phyloP scores from a whole-genome alignment of 2,329 filamentous ascomycete genomes.

The Alternaria arbusti region DNA sequence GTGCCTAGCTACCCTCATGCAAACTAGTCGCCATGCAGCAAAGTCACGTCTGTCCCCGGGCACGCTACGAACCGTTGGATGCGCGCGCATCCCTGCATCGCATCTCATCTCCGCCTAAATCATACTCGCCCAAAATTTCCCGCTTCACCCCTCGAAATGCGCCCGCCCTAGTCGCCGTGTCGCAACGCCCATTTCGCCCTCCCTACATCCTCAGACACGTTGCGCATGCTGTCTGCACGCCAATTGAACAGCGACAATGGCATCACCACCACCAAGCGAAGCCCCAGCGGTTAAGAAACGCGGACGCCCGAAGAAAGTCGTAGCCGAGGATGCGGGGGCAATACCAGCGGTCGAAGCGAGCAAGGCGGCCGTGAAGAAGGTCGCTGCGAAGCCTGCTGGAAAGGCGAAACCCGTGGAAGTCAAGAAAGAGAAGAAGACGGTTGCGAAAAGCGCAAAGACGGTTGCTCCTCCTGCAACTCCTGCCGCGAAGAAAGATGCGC shows the following conservation, averaged over 20 bases:
- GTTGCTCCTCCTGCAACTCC: neutral
- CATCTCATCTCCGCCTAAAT: constrained; percentile 13
- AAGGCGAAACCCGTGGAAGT: constrained; percentile 20
- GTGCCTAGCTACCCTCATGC: neutral
- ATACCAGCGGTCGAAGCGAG: constrained; percentile 16
- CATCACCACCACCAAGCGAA: constrained; percentile 18
- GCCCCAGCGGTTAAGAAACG: constrained; percentile 35
- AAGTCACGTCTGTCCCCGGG: neutral
- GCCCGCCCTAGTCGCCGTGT: constrained; percentile 20
- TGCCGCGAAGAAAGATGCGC: constrained; percentile 19
- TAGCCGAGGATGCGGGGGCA: constrained; percentile 22
- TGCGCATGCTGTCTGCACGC: neutral
- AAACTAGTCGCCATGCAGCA: neutral
- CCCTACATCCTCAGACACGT: neutral
- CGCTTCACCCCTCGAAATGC: constrained; percentile 21
- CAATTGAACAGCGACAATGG: constrained; percentile 17
- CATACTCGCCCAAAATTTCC: constrained; percentile 23
- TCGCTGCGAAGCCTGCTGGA: constrained; percentile 27
- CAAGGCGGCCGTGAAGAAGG: constrained; percentile 27
- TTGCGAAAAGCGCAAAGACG: constrained; percentile 18
- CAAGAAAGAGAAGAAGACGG: constrained; percentile 19
- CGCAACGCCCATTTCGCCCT: neutral
- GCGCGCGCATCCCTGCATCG: constrained; percentile 18
- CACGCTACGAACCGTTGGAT: neutral
- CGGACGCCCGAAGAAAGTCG: constrained; percentile 43